phyloP scores from a whole-genome alignment of 164 flowering plant genomes.

The Chimonanthus salicifolius region DNA sequence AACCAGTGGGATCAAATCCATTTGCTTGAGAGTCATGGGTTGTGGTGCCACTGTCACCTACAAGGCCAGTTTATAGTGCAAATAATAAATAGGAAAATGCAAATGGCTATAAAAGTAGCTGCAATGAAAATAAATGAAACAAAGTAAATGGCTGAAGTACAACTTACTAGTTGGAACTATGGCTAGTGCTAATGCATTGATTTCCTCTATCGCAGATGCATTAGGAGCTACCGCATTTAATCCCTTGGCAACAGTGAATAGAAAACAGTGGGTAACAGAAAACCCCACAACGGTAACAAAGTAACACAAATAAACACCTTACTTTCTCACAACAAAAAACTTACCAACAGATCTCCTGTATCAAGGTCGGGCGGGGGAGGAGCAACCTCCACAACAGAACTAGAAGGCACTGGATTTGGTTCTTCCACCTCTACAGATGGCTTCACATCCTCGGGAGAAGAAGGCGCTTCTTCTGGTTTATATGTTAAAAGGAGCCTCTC shows the following conservation, averaged over 20 bases:
- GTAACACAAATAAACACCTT: neutral
- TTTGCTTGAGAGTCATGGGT: constrained; percentile 41
- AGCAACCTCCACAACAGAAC: constrained; percentile 17
- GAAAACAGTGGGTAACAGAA: neutral
- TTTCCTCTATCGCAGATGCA: constrained; percentile 80
- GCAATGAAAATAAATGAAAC: neutral
- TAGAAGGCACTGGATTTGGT: constrained; percentile 20
- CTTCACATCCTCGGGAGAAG: constrained; percentile 41
- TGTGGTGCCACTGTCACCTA: constrained; percentile 35
- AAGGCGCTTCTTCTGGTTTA: constrained; percentile 59
- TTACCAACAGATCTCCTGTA: constrained; percentile 87
- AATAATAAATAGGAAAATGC: neutral
- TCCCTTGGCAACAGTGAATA: constrained; percentile 40
- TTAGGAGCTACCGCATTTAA: constrained; percentile 39
- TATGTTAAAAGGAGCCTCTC: constrained; percentile 88
- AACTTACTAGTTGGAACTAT: constrained; percentile 65
- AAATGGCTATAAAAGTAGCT: neutral
- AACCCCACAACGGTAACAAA: neutral
- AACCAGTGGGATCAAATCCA: constrained; percentile 83
- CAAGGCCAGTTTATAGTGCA: constrained; percentile 4
- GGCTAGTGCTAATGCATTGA: constrained; percentile 91
- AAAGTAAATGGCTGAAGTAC: neutral
- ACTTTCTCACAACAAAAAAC: constrained; percentile 1
- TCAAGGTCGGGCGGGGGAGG: constrained; percentile 34
- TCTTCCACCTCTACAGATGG: constrained; percentile 34